These are phyloP conservation scores for Rhizopus arrhizus DNA, from an alignment of 371 early-diverging fungal species.

Conservation along the genomic window DNA sequence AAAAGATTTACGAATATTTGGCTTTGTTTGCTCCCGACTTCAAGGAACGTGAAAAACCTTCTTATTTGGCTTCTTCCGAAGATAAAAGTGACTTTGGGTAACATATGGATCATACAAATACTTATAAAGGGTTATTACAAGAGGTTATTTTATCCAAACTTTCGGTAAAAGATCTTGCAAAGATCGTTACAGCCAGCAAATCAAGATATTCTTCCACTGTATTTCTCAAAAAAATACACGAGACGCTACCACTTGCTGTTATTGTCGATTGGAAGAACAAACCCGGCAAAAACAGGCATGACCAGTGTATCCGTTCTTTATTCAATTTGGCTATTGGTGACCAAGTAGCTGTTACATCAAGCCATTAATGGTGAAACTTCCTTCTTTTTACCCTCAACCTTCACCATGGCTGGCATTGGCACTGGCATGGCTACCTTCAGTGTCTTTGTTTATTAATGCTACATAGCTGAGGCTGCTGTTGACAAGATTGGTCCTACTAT, in stretches of 20 bases:
- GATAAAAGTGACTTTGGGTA: constrained; percentile 80
- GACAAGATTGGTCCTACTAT: constrained; percentile 86
- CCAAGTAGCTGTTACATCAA: constrained; percentile 86
- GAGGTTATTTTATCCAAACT: constrained; percentile 87
- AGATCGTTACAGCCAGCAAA: constrained; percentile 81
- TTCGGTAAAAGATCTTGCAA: constrained; percentile 69
- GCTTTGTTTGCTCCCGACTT: constrained; percentile 73
- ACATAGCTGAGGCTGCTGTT: constrained; percentile 73
- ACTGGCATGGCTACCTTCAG: constrained; percentile 98
- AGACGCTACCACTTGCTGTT: constrained; percentile 82
- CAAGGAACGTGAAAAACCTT: constrained; percentile 72
- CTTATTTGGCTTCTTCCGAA: constrained; percentile 71
- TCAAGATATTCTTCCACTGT: constrained; percentile 95
- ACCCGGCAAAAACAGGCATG: constrained; percentile 69
- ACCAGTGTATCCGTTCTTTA: constrained; percentile 91
- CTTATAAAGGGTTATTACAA: constrained; percentile 83
- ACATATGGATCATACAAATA: constrained; percentile 80
- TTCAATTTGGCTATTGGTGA: constrained; percentile 68
- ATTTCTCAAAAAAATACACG: constrained; percentile 82
- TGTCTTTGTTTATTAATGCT: constrained; percentile 93
- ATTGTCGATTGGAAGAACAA: constrained; percentile 84
- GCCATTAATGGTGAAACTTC: constrained; percentile 93
- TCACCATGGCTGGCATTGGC: constrained; percentile 95
- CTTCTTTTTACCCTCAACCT: constrained; percentile 78
- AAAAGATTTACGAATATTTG: constrained; percentile 85